Base-by-base conservation (phyloP, 2,329 filamentous ascomycete species). In the Alternaria brassicicola region DNA sequence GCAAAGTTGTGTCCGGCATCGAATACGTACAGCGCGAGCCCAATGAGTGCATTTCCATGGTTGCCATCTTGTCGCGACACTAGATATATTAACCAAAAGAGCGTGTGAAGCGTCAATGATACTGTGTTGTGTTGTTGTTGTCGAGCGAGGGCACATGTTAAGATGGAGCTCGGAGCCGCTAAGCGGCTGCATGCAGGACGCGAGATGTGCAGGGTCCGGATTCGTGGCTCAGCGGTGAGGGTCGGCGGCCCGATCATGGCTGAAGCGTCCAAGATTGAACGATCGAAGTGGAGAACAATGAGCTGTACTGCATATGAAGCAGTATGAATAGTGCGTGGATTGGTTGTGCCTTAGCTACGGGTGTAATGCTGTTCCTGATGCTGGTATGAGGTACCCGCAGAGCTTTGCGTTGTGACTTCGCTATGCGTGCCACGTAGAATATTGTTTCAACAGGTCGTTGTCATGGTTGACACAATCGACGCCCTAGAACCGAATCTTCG, bases 401-500 rank as follows among this genome's bases (percentile, higher is more conserved):
- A 52, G 39, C 47, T 45, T 28, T 43, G 47, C 25, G 53, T 21
- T 17, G 33, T 41, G 28, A 33, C 48, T 31, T 28, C 17, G 19
- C 35, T 19, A 39, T 39, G 36, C 25, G 42, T 46, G 42, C 42
- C 42, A 46, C 42, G 17, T 46, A 21, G 15, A 31, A 45, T 21
- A 36, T 23, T 5, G 36, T 23, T 23, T 39, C 4, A 12, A 39
- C 36, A 47, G 8, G 25, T 26, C 25, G 48, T 31, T 26, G 30
- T 25, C 33, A 41, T 17, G 28, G 26, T 21, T 36, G 15, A 23
- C 12, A 33, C 17, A 28, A 28, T 19, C 19, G 17, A 45, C 23
- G 39, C 61, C 51, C 35, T 57, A 97, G 72, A 97, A 95, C 70
- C 94, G 85, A 74, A 97, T 78, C 81, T 97, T 98, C 0, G 94